Evolutionary conservation across 176 grass and related monocot genomes (phyloP), one percentile per base, ranked within the genome.

Genomic region (Aegilops tauschii): DNA sequence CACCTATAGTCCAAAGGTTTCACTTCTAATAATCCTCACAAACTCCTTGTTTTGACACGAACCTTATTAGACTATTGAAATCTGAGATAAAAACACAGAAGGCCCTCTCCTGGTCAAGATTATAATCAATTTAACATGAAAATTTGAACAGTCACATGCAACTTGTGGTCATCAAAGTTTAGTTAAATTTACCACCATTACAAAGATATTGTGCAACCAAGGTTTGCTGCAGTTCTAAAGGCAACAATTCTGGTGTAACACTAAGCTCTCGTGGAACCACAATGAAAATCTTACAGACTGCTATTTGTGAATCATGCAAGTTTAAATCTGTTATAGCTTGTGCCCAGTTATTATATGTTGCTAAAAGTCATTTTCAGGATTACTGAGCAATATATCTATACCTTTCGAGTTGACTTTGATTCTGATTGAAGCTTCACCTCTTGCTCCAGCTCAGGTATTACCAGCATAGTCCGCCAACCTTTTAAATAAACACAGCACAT

Each of bases 381-480:
- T 67, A 50, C 35, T 63, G 27, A 80, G 37, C 17, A 16, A 61
- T 32, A 74, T 58, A 56, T 86, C 21, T 47, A 73, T 96, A 99
- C 97, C 92, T 96, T 99, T 21, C 92, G 92, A 56, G 85, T 88
- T 28, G 80, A 80, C 73, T 88, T 96, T 65, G 90, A 93, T 86
- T 91, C 81, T 30, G 61, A 91, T 61, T 94, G 97, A 88, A 96
- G 90, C 44, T 88, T 94, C 80, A 99, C 92, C 90, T 99, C 97
- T 18, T 90, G 79, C 72, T 90, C 93, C 67, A 99, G 82, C 78
- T 99, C 97, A 77, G 97, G 97, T 90, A 99, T 95, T 82, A 99
- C 90, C 44, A 99, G 92, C 97, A 99, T 99, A 62, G 97, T 99
- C 81, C 97, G 88, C 97, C 97, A 99, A 85, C 97, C 97, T 86